These are phyloP conservation scores for Trichosporon asahii DNA, from an alignment of 1,284 basidiomycete genomes.

Conservation along the genomic window DNA sequence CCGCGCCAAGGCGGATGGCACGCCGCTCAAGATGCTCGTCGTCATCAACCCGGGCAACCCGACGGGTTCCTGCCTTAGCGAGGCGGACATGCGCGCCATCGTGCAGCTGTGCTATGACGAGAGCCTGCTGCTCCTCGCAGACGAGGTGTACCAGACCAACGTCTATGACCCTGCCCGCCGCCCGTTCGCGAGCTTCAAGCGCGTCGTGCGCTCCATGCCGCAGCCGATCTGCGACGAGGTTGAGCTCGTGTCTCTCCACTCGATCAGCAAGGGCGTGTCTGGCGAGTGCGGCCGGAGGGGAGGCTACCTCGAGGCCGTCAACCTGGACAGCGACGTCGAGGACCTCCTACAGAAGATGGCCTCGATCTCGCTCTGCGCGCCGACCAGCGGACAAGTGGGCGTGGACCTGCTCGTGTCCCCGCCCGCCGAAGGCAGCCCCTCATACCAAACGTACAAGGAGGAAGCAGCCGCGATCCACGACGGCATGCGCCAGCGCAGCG, in stretches of 20 bases:
- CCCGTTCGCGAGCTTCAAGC: conserved; percentile 84
- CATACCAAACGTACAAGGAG: conserved; percentile 67
- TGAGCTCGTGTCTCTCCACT: conserved; percentile 84
- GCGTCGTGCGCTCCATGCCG: conserved; percentile 64
- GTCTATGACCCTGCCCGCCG: conserved; percentile 62
- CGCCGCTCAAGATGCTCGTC: conserved; percentile 69
- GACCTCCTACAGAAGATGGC: conserved; percentile 89
- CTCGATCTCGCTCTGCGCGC: conserved; percentile 76
- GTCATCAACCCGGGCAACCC: conserved; percentile 94
- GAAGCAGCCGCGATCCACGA: conserved; percentile 73
- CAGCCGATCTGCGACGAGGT: conserved; percentile 52
- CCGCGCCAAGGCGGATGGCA: conserved; percentile 58
- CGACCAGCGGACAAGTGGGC: conserved; percentile 70
- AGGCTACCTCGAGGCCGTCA: conserved; percentile 83
- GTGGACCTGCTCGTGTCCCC: conserved; percentile 83
- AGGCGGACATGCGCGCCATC: conserved; percentile 65
- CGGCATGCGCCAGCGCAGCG: conserved; percentile 65
- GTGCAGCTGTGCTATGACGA: conserved; percentile 74
- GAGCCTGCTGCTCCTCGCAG: conserved; percentile 78
- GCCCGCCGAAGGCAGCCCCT: conserved; percentile 66
- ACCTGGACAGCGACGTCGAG: conserved; percentile 67
- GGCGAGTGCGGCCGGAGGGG: conserved; percentile 91
- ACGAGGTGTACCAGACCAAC: conserved; percentile 90
- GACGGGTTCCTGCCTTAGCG: conserved; percentile 75
- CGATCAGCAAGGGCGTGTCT: conserved; percentile 82